phyloP scores from a whole-genome alignment of 352 stramenopile genomes.

The Globisporangium nunn region DNA sequence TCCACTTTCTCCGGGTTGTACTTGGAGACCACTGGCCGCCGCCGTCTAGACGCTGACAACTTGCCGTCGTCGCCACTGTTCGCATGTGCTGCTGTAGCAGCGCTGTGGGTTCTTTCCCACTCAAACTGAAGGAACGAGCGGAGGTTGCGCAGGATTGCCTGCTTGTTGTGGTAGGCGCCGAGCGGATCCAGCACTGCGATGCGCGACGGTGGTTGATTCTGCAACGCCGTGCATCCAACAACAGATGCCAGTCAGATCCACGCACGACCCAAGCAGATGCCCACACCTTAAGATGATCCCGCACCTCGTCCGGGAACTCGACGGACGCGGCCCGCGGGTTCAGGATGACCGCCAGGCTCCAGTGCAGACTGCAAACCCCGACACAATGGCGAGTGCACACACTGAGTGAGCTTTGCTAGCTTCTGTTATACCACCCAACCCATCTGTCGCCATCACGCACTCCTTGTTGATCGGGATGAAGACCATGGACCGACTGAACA shows the following conservation, averaged over 20 bases:
- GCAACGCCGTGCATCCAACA: not conserved
- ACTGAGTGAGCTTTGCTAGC: not conserved
- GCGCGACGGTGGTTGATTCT: constrained; percentile 38
- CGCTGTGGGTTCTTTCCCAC: constrained; percentile 28
- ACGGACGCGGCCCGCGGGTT: constrained; percentile 47
- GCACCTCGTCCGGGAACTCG: constrained; percentile 23
- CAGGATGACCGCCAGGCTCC: constrained; percentile 76
- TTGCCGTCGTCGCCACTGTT: not conserved
- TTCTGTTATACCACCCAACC: too few species aligned
- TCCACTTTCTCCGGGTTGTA: constrained; percentile 34
- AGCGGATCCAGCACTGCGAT: constrained; percentile 69
- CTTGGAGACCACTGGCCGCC: not conserved
- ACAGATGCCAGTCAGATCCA: not conserved
- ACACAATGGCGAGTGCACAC: not conserved
- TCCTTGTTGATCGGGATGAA: constrained; percentile 87
- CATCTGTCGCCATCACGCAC: constrained; percentile 23
- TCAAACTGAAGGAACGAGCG: constrained; percentile 52
- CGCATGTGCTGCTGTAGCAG: not conserved
- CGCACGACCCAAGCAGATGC: not conserved
- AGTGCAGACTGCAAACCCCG: constrained; percentile 50
- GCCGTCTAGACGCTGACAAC: not conserved
- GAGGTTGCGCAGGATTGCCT: constrained; percentile 47
- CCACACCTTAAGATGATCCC: not conserved
- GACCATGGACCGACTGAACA: constrained; percentile 70
- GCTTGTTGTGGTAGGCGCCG: constrained; percentile 57